Percentiles rank a stretch among this genome's conserved stretches.
phyloP scores from a whole-genome alignment of 139 green algal species.

The Chlamydomonas eustigma region DNA sequence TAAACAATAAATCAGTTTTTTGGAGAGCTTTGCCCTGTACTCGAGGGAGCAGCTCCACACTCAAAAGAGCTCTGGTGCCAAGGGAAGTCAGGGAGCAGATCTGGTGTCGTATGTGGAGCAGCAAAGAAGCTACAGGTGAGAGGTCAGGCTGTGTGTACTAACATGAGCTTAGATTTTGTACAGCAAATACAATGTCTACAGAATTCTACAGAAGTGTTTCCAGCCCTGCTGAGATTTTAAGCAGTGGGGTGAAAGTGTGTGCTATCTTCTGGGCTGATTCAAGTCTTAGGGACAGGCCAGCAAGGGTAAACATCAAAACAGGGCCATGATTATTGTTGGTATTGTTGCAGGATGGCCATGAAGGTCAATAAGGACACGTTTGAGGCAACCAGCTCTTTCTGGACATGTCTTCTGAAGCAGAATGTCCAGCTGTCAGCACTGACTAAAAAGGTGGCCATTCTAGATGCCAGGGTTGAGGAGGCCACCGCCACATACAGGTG shows the following conservation, averaged over 20 bases:
- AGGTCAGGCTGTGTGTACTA: too few relatives aligned
- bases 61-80: conserved; percentile 22
- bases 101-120: conserved; percentile 49
- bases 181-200: too few relatives aligned
- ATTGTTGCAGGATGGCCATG: conserved; percentile 22
- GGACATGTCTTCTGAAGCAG: conserved; percentile 24
- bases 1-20: too few relatives aligned
- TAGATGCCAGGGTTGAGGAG: neutral
- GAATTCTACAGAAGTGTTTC: too few relatives aligned
- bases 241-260: too few relatives aligned
- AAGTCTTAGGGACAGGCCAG: too few relatives aligned
- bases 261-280: too few relatives aligned
- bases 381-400: conserved; percentile 26
- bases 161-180: too few relatives aligned
- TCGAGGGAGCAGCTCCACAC: conserved; percentile 35
- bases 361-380: conserved; percentile 23
- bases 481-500: neutral
- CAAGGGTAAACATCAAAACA: too few relatives aligned
- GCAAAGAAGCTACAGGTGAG: conserved; percentile 30
- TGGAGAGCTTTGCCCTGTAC: conserved; percentile 34
- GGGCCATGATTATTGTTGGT: too few relatives aligned
- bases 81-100: conserved; percentile 23
- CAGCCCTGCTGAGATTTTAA: too few relatives aligned
- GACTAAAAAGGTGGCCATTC: neutral
- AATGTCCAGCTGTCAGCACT: neutral